These are phyloP conservation scores for Penicillium sp. DNA, from an alignment of 2,329 filamentous ascomycete species.

Conservation along the genomic window DNA sequence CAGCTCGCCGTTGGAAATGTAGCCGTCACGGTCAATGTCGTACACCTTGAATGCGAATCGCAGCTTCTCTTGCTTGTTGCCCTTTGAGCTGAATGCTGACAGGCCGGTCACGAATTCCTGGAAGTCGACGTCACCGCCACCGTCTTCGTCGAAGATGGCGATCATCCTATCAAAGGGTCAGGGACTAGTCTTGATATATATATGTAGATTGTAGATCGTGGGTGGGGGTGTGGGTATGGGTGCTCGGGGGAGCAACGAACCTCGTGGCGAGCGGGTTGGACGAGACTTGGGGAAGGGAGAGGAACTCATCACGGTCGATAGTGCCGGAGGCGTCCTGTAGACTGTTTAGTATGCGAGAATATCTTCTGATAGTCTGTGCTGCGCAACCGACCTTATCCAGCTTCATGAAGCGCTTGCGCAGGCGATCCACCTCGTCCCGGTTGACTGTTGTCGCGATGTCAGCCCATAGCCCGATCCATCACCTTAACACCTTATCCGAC, in stretches of 20 bases:
- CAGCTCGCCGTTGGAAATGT: slow-evolving; percentile 97
- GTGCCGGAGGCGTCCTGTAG: slow-evolving; percentile 91
- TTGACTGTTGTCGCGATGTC: slow-evolving; percentile 64
- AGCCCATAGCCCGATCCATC: slow-evolving; percentile 4
- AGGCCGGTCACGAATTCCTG: slow-evolving; percentile 97
- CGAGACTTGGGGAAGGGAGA: slow-evolving; percentile 93
- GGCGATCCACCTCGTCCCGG: slow-evolving; percentile 91
- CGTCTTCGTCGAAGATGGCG: slow-evolving; percentile 98
- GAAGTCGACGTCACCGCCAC: slow-evolving; percentile 96
- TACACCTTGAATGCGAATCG: slow-evolving; percentile 99
- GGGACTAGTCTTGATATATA: background rate
- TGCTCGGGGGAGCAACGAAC: slow-evolving; percentile 48
- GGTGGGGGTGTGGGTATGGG: background rate
- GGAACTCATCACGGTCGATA: slow-evolving; percentile 97
- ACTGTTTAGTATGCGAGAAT: slow-evolving; percentile 2
- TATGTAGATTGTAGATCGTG: background rate
- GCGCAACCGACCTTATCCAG: slow-evolving; percentile 74
- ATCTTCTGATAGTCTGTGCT: background rate
- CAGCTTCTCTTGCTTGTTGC: slow-evolving; percentile 98
- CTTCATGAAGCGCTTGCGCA: slow-evolving; percentile 99
- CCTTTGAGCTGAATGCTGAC: slow-evolving; percentile 93
- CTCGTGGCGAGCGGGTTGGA: slow-evolving; percentile 96
- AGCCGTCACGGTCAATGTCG: slow-evolving; percentile 97
- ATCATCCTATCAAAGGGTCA: slow-evolving; percentile 71
- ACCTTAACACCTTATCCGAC: background rate